These are phyloP conservation scores for Ilyonectria destructans DNA, from an alignment of 2,329 filamentous ascomycete species.

Conservation along the genomic window DNA sequence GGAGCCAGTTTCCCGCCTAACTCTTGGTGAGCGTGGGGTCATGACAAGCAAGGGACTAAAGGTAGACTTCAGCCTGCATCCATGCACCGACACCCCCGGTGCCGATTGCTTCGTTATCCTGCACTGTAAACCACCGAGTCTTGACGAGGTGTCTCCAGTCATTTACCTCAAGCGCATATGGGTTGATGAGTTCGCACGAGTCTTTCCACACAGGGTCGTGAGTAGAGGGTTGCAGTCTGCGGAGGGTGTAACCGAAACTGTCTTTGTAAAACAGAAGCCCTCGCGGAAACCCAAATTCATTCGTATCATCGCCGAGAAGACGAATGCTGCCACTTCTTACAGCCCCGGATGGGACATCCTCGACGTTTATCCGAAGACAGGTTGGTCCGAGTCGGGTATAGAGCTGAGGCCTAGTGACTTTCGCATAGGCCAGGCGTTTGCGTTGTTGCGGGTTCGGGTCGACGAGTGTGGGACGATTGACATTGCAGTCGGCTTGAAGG, in stretches of 20 bases:
- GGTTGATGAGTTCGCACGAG: conserved; percentile 19
- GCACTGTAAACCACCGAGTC: conserved; percentile 1
- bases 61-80: conserved; percentile 12
- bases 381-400: conserved; percentile 2
- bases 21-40: neutral
- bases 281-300: conserved; percentile 13
- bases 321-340: neutral
- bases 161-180: conserved; percentile 16
- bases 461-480: conserved; percentile 5
- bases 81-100: neutral
- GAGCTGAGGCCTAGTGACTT: conserved; percentile 3
- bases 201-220: neutral
- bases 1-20: neutral
- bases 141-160: neutral
- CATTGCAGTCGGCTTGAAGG: conserved; percentile 10
- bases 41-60: conserved; percentile 19
- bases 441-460: conserved; percentile 2
- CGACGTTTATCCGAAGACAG: conserved; percentile 3
- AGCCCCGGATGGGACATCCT: neutral
- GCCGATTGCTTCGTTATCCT: conserved; percentile 15
- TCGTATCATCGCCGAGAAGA: conserved; percentile 4
- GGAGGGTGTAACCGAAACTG: neutral
- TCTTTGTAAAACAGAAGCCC: conserved; percentile 11
- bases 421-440: conserved; percentile 11
- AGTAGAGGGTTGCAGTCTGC: neutral